These are phyloP conservation scores for Cladorrhinum sp. DNA, from an alignment of 2,329 filamentous ascomycete genomes.

Conservation along the genomic window DNA sequence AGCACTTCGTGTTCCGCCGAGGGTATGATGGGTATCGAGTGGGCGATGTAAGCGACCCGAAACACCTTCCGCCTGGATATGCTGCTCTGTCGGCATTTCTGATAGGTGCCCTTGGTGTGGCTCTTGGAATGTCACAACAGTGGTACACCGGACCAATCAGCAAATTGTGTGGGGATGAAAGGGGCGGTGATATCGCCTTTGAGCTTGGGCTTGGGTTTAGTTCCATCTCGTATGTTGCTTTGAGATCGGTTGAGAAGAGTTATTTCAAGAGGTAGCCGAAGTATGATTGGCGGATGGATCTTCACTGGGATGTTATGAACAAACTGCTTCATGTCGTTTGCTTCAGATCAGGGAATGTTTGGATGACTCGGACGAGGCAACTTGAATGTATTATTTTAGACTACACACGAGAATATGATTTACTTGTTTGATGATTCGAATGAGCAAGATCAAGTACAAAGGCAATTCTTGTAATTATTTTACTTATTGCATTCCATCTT, in stretches of 20 bases:
- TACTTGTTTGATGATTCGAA: no score
- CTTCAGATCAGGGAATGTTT: neutral
- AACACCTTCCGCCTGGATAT: slow-evolving; percentile 36
- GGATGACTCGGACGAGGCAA: no score
- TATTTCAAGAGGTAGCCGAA: slow-evolving; percentile 33
- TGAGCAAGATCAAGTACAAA: neutral
- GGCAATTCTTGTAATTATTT: neutral
- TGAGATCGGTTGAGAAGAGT: slow-evolving; percentile 45
- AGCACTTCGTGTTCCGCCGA: slow-evolving; percentile 43
- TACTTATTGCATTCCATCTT: neutral
- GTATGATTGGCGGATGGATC: slow-evolving; percentile 25
- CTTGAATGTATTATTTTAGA: no score
- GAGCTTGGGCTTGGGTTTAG: slow-evolving; percentile 64
- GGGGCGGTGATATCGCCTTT: slow-evolving; percentile 52
- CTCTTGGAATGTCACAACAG: slow-evolving; percentile 66
- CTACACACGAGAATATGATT: no score
- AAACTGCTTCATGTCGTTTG: neutral
- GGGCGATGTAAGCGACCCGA: slow-evolving; percentile 39
- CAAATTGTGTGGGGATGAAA: slow-evolving; percentile 52
- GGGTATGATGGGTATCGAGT: slow-evolving; percentile 47
- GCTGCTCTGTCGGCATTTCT: slow-evolving; percentile 49
- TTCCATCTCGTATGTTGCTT: slow-evolving; percentile 46
- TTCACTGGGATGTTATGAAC: no score
- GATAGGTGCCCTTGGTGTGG: slow-evolving; percentile 62
- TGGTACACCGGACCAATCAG: slow-evolving; percentile 70